Evolutionary conservation across 345 rosid species (phyloP).

Genomic region (Mallotus nudiflorus): DNA sequence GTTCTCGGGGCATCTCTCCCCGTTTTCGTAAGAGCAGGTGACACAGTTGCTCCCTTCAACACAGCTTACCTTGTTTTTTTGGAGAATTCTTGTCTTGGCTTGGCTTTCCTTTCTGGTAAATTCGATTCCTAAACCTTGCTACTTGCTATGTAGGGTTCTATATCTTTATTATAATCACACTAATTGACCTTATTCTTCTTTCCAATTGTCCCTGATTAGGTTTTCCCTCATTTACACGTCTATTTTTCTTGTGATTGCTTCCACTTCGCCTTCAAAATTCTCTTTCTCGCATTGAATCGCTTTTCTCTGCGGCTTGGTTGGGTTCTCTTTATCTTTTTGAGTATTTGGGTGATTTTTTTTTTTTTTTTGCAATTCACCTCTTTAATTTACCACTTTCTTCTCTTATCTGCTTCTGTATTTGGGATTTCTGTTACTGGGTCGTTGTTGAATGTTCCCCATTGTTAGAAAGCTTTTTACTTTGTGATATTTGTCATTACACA

Average conservation of each 20-base stretch:
- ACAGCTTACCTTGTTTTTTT: neutral
- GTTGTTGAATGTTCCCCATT: neutral
- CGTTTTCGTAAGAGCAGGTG: no score
- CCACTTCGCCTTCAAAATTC: neutral
- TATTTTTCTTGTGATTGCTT: no score
- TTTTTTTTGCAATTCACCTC: neutral
- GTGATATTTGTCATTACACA: neutral
- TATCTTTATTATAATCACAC: neutral
- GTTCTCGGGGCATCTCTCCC: no score
- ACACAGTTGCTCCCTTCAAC: no score
- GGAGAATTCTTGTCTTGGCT: no score
- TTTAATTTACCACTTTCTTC: neutral
- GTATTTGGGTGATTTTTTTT: neutral
- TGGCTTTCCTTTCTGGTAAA: conserved; percentile 7
- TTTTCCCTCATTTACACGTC: neutral
- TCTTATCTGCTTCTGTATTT: neutral
- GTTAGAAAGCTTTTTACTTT: neutral
- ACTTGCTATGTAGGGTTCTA: neutral
- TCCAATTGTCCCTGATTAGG: conserved; percentile 1
- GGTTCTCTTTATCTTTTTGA: neutral
- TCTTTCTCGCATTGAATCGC: no score
- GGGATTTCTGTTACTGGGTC: neutral
- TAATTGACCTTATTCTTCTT: neutral
- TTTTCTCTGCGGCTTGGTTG: no score
- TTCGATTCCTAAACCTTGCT: neutral